A percentile compares a stretch with the other conserved stretches of the same genome.
phyloP scores from a whole-genome alignment of 139 green algal genomes.

The Raphidocelis subcapitata region DNA sequence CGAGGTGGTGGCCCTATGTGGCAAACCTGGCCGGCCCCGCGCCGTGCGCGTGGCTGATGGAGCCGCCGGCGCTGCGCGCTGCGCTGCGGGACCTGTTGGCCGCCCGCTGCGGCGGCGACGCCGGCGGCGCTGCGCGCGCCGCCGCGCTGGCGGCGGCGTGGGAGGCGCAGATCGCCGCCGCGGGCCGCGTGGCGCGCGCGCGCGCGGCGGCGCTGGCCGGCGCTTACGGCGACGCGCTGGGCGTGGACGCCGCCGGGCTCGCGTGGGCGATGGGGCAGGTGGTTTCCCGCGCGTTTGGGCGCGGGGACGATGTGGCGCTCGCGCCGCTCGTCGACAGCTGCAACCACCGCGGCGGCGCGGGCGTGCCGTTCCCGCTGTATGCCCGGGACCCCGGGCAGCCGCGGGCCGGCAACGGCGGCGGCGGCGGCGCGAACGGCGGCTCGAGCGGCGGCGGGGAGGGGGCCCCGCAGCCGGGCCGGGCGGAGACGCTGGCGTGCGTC shows the following conservation, averaged over 20 bases:
- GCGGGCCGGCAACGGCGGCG: not conserved
- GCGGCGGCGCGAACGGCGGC: not conserved
- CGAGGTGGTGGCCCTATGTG: conserved; percentile 37
- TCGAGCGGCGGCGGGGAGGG: not conserved
- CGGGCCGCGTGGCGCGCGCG: not conserved
- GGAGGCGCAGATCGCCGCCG: not conserved
- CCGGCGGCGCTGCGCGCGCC: not conserved
- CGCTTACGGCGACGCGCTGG: not conserved
- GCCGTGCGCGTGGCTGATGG: conserved; percentile 19
- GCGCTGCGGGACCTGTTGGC: not conserved
- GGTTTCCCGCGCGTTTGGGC: conserved; percentile 27
- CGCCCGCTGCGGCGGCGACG: not conserved
- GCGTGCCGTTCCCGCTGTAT: not conserved
- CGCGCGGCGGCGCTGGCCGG: not conserved
- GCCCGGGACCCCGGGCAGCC: not conserved
- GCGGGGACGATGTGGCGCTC: conserved; percentile 14
- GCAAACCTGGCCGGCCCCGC: not conserved
- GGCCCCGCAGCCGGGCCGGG: no score
- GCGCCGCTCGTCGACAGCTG: conserved; percentile 33
- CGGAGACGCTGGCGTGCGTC: not conserved
- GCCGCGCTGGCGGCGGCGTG: not conserved
- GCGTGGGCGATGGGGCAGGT: conserved; percentile 34
- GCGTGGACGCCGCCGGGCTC: conserved; percentile 12
- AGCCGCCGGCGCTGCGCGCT: not conserved
- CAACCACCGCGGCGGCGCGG: conserved; percentile 26